Percentiles rank a stretch among this genome's conserved stretches.
phyloP scores from a whole-genome alignment of 805 yeast genomes.

The Spathaspora passalidarum region DNA sequence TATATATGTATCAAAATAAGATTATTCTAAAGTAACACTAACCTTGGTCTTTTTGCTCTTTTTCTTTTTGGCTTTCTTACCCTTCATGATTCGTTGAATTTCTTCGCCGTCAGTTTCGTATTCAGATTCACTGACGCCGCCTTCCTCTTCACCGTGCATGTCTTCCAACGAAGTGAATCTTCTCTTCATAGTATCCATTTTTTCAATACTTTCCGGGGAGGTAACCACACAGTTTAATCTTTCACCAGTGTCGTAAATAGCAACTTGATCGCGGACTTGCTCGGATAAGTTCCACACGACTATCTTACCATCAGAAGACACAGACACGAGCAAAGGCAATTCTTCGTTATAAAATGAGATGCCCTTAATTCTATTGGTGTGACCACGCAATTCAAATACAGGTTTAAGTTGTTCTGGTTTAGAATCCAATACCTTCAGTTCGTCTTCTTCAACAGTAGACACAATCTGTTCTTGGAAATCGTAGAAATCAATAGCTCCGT shows the following conservation, averaged over 20 bases:
- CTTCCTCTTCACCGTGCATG: slow-evolving; percentile 13
- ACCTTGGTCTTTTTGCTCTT: slow-evolving; percentile 36
- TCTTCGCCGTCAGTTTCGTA: slow-evolving; percentile 76
- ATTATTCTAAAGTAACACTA: slow-evolving; percentile 53
- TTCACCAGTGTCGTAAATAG: slow-evolving; percentile 88
- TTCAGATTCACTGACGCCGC: slow-evolving; percentile 58
- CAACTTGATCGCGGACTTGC: slow-evolving; percentile 67
- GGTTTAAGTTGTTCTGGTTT: slow-evolving; percentile 36
- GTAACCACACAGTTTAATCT: slow-evolving; percentile 82
- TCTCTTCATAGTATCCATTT: slow-evolving; percentile 65
- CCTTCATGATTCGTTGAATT: slow-evolving; percentile 54
- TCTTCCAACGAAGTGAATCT: slow-evolving; percentile 27
- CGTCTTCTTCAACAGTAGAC: slow-evolving; percentile 17
- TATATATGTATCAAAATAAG: not conserved
- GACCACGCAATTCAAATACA: slow-evolving; percentile 67
- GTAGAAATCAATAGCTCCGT: slow-evolving; percentile 67
- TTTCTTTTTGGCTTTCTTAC: slow-evolving; percentile 41
- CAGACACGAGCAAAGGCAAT: slow-evolving; percentile 61
- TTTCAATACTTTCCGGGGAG: slow-evolving; percentile 76
- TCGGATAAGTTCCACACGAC: slow-evolving; percentile 78
- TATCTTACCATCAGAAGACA: slow-evolving; percentile 90
- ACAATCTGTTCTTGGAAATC: slow-evolving; percentile 31
- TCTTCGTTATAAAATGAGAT: slow-evolving; percentile 48
- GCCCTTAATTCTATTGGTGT: slow-evolving; percentile 82
- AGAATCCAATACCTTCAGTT: slow-evolving; percentile 23